Base-by-base conservation (phyloP, 148 eudicot genomes). In the Fagopyrum tataricum region DNA sequence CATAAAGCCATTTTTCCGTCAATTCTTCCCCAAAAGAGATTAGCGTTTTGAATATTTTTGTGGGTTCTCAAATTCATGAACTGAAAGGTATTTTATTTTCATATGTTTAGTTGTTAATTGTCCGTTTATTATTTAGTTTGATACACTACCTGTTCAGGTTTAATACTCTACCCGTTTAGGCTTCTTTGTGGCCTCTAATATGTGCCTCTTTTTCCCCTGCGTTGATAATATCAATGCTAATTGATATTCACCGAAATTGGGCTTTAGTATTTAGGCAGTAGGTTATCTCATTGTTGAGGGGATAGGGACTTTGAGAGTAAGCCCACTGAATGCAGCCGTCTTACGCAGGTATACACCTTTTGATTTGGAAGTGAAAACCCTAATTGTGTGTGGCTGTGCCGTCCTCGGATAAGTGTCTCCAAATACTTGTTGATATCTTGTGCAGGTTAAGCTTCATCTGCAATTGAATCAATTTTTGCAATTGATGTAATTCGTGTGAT, bases 1-100 rank as follows among this genome's bases (percentile, higher is more conserved):
- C 69, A 64, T 64, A 64, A 59, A 64, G 69, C 44, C 69, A 64
- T 31, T 64, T 64, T 20, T 37, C 69, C 26, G 43, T 64, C 44
- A 37, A n/a, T 31, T 31, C 44, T 37, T 31, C 69, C 69, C 42
- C 69, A 39, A 39, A 37, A 64, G 69, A 14, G 69, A 64, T 64
- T 18, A 64, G 44, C 15, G 39, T 61, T 18, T 51, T 73, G 46
- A 71, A 10, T 31, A 1, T 31, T 31, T 31, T 64, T 64, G 43
- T 64, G 69, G 42, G 69, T 31, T 31, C 69, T 31, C 43, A 5
- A 64, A 64, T 37, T 64, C 42, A 13, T 37, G 44, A 64, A 64
- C 39, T 64, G 44, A 64, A 31, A 64, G 69, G 69, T 64, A 64
- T 64, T 46, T 46, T 46, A 64, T 64, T 24, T 5, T 59, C 18